phyloP scores from a whole-genome alignment of 345 rosid species.

The Eucalyptus curtisii region DNA sequence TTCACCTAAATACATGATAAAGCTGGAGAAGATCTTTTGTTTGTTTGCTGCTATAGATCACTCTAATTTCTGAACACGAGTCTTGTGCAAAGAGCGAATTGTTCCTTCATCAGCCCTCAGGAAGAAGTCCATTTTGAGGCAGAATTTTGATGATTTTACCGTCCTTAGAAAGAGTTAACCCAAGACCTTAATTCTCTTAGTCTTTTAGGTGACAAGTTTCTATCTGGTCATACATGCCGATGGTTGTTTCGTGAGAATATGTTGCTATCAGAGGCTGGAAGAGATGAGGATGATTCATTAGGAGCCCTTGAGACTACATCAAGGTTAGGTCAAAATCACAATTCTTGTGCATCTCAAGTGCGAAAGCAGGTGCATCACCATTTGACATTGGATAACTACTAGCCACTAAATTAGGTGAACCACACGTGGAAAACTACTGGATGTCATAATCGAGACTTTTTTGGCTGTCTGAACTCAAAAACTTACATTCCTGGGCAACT shows the following conservation, averaged over 20 bases:
- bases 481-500: neutral
- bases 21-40: neutral
- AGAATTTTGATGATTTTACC: neutral
- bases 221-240: neutral
- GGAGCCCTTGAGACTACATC: constrained; percentile 1
- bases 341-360: neutral
- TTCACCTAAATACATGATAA: neutral
- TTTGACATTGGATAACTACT: constrained; percentile 33
- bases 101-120: neutral
- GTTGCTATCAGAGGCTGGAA: neutral
- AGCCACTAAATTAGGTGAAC: constrained; percentile 47
- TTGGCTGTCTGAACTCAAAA: neutral
- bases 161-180: neutral
- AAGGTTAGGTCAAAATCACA: constrained; percentile 40
- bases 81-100: neutral
- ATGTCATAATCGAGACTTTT: constrained; percentile 34
- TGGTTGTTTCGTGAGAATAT: neutral
- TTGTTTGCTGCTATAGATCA: neutral
- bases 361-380: constrained; percentile 21
- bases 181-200: neutral
- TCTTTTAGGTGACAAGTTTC: neutral
- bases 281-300: neutral
- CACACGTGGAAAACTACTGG: constrained; percentile 64
- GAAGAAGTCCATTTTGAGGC: neutral
- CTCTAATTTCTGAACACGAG: neutral